A percentile compares a stretch with the other conserved stretches of the same genome.
These are phyloP conservation scores for Calonectria montana DNA, from an alignment of 2,329 filamentous ascomycete genomes.

Conservation along the genomic window DNA sequence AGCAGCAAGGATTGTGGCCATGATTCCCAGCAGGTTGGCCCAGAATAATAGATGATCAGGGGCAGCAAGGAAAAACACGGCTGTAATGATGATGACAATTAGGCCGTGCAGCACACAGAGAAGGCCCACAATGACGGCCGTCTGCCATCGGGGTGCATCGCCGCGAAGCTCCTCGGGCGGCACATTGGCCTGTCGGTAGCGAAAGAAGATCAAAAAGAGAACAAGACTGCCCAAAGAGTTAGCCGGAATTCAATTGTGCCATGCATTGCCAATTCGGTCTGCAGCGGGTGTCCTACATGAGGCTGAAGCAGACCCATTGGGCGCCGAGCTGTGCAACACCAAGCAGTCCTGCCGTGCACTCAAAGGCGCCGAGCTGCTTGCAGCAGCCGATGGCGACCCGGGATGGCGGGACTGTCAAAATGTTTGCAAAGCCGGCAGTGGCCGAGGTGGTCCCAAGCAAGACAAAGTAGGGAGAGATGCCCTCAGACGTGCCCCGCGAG, in stretches of 20 bases:
- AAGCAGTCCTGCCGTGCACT: conserved; percentile 86
- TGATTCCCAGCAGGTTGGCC: conserved; percentile 87
- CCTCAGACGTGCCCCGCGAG: conserved; percentile 84
- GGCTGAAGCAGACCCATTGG: conserved; percentile 91
- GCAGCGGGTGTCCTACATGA: conserved; percentile 74
- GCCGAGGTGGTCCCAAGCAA: conserved; percentile 92
- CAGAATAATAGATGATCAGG: conserved; percentile 77
- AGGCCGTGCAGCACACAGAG: conserved; percentile 81
- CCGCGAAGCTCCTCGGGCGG: conserved; percentile 61
- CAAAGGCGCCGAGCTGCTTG: conserved; percentile 80
- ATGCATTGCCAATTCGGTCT: background rate
- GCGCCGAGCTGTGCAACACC: conserved; percentile 92
- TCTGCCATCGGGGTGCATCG: conserved; percentile 76
- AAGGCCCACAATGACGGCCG: conserved; percentile 79
- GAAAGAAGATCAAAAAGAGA: conserved; percentile 96
- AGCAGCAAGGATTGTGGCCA: conserved; percentile 80
- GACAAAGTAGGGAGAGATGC: conserved; percentile 95
- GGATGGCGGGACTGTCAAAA: conserved; percentile 86
- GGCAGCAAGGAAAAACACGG: conserved; percentile 72
- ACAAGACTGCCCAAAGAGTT: conserved; percentile 71
- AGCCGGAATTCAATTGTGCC: background rate
- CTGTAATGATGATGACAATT: conserved; percentile 74
- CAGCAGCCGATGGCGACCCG: conserved; percentile 88
- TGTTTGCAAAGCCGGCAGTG: conserved; percentile 91
- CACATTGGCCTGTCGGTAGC: conserved; percentile 66